Evolutionary conservation across 169 alveolate species (phyloP).

Genomic region (Plasmodium malariae): DNA sequence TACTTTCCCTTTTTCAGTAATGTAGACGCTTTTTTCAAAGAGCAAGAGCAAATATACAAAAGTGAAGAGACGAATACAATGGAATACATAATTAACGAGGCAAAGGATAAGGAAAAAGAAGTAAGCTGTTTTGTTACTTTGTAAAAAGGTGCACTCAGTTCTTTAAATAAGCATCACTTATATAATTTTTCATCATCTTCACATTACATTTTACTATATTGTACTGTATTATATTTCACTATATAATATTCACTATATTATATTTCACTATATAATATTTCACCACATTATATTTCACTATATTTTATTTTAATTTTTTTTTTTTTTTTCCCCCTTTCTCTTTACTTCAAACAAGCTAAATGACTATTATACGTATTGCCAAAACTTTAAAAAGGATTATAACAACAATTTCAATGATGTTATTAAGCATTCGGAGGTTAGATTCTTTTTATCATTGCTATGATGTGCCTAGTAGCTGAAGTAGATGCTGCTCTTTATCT

Average conservation of each 20-base stretch:
- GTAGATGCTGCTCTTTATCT: too few species aligned
- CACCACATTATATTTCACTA: background rate
- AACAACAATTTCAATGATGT: slow-evolving; percentile 43
- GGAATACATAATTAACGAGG: slow-evolving; percentile 14
- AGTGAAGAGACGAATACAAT: slow-evolving; percentile 27
- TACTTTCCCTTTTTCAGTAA: slow-evolving; percentile 7
- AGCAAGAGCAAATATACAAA: slow-evolving; percentile 54
- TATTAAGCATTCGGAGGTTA: slow-evolving; percentile 66
- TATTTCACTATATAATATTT: too few species aligned
- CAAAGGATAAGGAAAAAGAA: slow-evolving; percentile 49
- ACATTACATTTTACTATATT: background rate
- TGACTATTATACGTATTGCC: slow-evolving; percentile 51
- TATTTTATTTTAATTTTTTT: background rate
- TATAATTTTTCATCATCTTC: background rate
- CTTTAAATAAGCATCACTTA: background rate
- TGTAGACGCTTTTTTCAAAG: slow-evolving; percentile 21
- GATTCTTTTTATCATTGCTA: background rate
- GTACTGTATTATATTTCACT: too few species aligned
- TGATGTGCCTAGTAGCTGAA: too few species aligned
- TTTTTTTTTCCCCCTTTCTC: background rate
- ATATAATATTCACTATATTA: too few species aligned
- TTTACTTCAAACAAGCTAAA: slow-evolving; percentile 13
- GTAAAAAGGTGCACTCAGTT: background rate
- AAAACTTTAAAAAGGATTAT: slow-evolving; percentile 43
- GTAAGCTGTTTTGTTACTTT: slow-evolving; percentile 6